These are phyloP conservation scores for Coffea humblotiana DNA, from an alignment of 305 asterid genomes.

Conservation along the genomic window DNA sequence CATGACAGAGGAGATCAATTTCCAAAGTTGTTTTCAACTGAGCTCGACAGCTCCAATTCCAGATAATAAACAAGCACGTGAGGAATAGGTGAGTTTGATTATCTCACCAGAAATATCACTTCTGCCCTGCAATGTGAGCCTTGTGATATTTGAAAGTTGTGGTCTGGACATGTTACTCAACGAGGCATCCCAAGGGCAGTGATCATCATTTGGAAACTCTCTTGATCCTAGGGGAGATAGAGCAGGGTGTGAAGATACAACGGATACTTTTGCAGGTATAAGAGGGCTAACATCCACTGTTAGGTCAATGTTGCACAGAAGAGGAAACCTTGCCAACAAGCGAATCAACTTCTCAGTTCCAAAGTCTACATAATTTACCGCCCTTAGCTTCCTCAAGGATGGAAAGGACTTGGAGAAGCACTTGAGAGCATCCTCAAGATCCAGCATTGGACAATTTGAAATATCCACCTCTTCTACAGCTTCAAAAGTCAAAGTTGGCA, in stretches of 20 bases:
- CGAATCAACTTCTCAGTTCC: slow-evolving; percentile 41
- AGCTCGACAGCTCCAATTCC: too few relatives aligned
- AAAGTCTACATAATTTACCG: slow-evolving; percentile 57
- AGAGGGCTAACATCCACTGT: slow-evolving; percentile 69
- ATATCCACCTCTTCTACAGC: slow-evolving; percentile 78
- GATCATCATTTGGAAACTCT: slow-evolving; percentile 20
- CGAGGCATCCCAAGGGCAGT: slow-evolving; percentile 27
- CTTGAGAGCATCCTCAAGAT: slow-evolving; percentile 59
- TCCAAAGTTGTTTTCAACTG: too few relatives aligned
- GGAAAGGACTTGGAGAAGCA: slow-evolving; percentile 72
- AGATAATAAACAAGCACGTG: too few relatives aligned
- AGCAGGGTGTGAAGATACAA: slow-evolving; percentile 46
- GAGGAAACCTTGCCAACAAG: slow-evolving; percentile 53
- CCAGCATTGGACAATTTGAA: slow-evolving; percentile 71
- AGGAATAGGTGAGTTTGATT: neutral
- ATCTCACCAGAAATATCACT: slow-evolving; percentile 65
- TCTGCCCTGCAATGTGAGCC: slow-evolving; percentile 79
- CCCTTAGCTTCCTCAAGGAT: slow-evolving; percentile 60
- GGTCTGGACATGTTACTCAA: slow-evolving; percentile 29
- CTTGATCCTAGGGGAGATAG: slow-evolving; percentile 32
- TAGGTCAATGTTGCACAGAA: slow-evolving; percentile 61
- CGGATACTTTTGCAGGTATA: slow-evolving; percentile 52
- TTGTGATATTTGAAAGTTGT: slow-evolving; percentile 45
- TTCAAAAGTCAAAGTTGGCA: slow-evolving; percentile 51
- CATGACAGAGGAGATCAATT: neutral